Percentiles rank a stretch among this genome's conserved stretches.
phyloP scores from a whole-genome alignment of 176 grass and related monocot species.

The Oryza officinalis region DNA sequence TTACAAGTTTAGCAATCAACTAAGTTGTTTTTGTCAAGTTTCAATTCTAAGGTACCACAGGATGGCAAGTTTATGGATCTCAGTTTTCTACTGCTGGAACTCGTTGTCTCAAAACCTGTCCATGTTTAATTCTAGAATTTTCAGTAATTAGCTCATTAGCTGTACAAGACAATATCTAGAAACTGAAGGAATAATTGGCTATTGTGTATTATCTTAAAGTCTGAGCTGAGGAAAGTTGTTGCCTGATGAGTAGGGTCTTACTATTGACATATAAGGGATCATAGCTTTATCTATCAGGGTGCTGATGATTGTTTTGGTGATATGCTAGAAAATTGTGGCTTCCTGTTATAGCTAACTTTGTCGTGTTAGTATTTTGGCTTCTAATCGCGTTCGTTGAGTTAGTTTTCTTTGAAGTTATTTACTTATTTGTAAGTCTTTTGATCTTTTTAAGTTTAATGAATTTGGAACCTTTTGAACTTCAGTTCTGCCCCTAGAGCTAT shows the following conservation, averaged over 20 bases:
- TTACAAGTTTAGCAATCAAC: background rate
- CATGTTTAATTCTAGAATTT: background rate
- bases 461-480: conserved; percentile 14
- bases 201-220: background rate
- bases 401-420: conserved; percentile 14
- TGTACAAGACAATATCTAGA: background rate
- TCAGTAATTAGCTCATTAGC: background rate
- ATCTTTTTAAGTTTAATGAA: background rate
- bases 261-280: background rate
- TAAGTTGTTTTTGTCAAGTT: too few species aligned
- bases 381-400: background rate
- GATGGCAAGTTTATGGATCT: background rate
- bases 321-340: background rate
- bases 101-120: background rate
- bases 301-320: conserved; percentile 1
- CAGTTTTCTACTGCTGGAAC: background rate
- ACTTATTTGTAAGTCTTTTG: conserved; percentile 4
- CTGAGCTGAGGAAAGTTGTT: background rate
- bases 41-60: background rate
- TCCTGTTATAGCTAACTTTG: conserved; percentile 9
- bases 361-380: background rate
- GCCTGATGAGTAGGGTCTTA: background rate
- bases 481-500: conserved; percentile 47
- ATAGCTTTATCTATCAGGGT: background rate
- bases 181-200: background rate